Evolutionary conservation across 164 flowering plant genomes (phyloP).

Genomic region (Tinospora cordifolia): DNA sequence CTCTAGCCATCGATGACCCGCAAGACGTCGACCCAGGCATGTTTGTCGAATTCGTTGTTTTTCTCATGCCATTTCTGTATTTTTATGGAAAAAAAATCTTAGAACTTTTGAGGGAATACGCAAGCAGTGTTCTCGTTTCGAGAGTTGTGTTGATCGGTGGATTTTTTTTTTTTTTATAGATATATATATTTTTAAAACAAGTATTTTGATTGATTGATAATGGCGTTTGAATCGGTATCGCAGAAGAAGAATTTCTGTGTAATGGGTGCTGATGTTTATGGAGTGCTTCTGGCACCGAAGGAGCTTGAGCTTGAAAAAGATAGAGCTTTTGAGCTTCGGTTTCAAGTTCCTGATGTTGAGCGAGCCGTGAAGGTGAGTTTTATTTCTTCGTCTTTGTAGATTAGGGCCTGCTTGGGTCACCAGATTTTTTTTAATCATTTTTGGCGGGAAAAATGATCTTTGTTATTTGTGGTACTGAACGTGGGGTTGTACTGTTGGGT

Average conservation of each 20-base stretch:
- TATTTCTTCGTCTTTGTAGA: not conserved
- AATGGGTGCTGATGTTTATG: constrained; percentile 46
- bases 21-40: constrained; percentile 21
- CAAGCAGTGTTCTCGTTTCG: not conserved
- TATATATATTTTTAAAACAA: too few relatives aligned
- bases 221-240: constrained; percentile 40
- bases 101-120: not conserved
- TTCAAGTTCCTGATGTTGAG: constrained; percentile 44
- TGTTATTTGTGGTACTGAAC: not conserved
- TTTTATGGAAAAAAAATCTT: not conserved
- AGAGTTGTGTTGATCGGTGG: not conserved
- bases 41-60: constrained; percentile 3
- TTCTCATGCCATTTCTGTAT: not conserved
- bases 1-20: constrained; percentile 13
- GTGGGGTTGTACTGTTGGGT: not conserved
- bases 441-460: not conserved
- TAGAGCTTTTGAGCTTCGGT: constrained; percentile 27
- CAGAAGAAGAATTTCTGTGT: constrained; percentile 41
- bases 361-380: constrained; percentile 33
- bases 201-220: constrained; percentile 2
- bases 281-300: constrained; percentile 38
- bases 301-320: constrained; percentile 32
- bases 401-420: not conserved
- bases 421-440: not conserved
- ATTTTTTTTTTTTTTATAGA: not conserved